Conservation (phyloP, 2,329 filamentous ascomycete genomes). For the Cladosporium sp. region DNA sequence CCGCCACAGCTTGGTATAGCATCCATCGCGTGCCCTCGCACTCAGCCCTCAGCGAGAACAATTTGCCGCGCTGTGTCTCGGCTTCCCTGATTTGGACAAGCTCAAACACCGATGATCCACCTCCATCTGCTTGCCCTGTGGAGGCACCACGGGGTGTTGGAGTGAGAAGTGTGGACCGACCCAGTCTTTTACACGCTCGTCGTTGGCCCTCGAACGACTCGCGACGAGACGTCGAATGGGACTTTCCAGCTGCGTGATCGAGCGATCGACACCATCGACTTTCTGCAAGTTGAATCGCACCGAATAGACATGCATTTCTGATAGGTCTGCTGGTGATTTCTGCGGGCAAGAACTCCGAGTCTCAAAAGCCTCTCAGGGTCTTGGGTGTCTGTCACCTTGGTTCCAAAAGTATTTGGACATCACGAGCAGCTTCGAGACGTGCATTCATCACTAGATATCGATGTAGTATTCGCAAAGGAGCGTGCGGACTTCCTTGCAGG, state of each 20-base stretch:
- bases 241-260: background rate
- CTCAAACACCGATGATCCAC: background rate
- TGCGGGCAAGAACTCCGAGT: too few species aligned
- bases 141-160: constrained; percentile 5
- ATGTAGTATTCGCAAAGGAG: too few species aligned
- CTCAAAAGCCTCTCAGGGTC: too few species aligned
- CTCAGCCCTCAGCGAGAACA: background rate
- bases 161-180: background rate
- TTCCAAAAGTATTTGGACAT: too few species aligned
- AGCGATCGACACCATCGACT: background rate
- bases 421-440: too few species aligned
- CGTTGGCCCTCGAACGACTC: background rate
- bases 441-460: too few species aligned
- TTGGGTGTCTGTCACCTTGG: too few species aligned
- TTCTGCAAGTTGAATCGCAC: background rate
- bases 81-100: constrained; percentile 3
- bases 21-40: background rate
- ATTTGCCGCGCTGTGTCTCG: background rate
- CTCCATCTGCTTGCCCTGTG: constrained; percentile 4
- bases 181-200: background rate
- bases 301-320: background rate
- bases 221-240: background rate
- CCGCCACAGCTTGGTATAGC: background rate
- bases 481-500: too few species aligned
- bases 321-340: background rate